A percentile compares a stretch with the other conserved stretches of the same genome.
Evolutionary conservation across 2,329 filamentous ascomycete species (phyloP).

Genomic region (Sarocladiaceae sp.): DNA sequence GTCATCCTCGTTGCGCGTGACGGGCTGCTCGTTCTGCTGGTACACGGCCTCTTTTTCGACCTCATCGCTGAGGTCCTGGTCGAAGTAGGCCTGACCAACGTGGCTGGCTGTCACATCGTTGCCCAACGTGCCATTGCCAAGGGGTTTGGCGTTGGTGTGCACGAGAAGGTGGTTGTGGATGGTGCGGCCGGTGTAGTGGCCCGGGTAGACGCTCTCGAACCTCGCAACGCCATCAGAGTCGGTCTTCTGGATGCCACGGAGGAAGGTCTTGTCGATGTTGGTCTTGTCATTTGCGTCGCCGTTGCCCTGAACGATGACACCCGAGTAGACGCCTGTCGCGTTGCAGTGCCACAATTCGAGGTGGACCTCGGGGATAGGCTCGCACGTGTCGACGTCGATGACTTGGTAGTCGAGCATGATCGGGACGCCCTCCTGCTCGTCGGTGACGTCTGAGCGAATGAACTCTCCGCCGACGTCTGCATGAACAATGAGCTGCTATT

Average conservation of each 20-base stretch:
- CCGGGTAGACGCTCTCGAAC: conserved; percentile 37
- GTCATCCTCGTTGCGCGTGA: conserved; percentile 49
- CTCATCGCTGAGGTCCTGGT: conserved; percentile 46
- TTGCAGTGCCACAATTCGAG: conserved; percentile 41
- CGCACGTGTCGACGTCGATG: conserved; percentile 35
- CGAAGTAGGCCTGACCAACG: conserved; percentile 60
- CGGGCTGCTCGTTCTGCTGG: conserved; percentile 34
- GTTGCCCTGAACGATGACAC: conserved; percentile 29
- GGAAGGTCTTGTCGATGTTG: conserved; percentile 27
- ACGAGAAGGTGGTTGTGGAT: conserved; percentile 41
- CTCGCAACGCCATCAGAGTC: conserved; percentile 35
- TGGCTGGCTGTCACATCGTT: conserved; percentile 41
- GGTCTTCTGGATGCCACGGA: conserved; percentile 32
- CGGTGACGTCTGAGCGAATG: conserved; percentile 30
- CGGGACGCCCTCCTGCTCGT: conserved; percentile 33
- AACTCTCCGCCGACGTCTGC: conserved; percentile 25
- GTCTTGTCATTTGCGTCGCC: conserved; percentile 34
- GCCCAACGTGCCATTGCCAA: conserved; percentile 27
- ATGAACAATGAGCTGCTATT: not conserved
- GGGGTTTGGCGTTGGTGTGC: conserved; percentile 28
- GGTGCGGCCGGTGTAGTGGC: conserved; percentile 38
- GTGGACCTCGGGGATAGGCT: conserved; percentile 30
- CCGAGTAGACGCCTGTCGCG: conserved; percentile 38
- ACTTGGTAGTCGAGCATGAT: conserved; percentile 36
- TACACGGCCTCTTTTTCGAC: conserved; percentile 46